A percentile compares a stretch with the other conserved stretches of the same genome.
These are phyloP conservation scores for Dendrothele bispora DNA, from an alignment of 768 basidiomycete genomes.

Conservation along the genomic window DNA sequence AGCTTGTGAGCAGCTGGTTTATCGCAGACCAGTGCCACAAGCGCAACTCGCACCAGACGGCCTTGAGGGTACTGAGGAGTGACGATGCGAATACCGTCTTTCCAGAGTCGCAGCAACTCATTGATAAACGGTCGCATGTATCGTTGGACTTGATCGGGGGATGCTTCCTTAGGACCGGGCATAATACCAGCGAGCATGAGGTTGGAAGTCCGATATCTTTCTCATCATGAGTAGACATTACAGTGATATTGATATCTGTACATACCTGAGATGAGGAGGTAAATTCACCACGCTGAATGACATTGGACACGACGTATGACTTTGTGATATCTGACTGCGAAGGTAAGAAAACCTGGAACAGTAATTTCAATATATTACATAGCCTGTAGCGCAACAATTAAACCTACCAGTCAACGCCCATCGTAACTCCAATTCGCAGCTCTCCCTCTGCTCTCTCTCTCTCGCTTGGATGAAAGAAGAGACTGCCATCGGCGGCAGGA, in stretches of 20 bases:
- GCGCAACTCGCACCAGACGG: no score
- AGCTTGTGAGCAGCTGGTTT: no score
- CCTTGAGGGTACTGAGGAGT: slow-evolving; percentile 22
- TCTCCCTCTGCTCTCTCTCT: not conserved
- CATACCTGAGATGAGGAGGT: slow-evolving; percentile 17
- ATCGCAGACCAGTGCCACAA: no score
- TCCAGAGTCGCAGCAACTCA: slow-evolving; percentile 20
- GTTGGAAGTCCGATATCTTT: slow-evolving; percentile 22
- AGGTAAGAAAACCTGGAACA: slow-evolving; percentile 27
- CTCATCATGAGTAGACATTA: not conserved
- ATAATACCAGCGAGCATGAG: slow-evolving; percentile 20
- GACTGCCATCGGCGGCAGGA: not conserved
- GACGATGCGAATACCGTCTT: slow-evolving; percentile 15
- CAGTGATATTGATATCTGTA: not conserved
- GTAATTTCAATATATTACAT: no score
- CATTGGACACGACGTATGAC: slow-evolving; percentile 24
- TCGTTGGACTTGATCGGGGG: slow-evolving; percentile 15
- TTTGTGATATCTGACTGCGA: slow-evolving; percentile 20
- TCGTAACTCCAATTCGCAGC: not conserved
- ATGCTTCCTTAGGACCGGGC: no score
- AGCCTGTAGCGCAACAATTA: slow-evolving; percentile 1
- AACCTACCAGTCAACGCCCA: not conserved
- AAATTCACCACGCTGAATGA: no score
- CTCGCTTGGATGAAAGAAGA: not conserved
- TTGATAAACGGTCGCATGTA: slow-evolving; percentile 16